A percentile compares a stretch with the other conserved stretches of the same genome.
phyloP scores from a whole-genome alignment of 1,139 yeast genomes.

The Insectozyma bohioensis region DNA sequence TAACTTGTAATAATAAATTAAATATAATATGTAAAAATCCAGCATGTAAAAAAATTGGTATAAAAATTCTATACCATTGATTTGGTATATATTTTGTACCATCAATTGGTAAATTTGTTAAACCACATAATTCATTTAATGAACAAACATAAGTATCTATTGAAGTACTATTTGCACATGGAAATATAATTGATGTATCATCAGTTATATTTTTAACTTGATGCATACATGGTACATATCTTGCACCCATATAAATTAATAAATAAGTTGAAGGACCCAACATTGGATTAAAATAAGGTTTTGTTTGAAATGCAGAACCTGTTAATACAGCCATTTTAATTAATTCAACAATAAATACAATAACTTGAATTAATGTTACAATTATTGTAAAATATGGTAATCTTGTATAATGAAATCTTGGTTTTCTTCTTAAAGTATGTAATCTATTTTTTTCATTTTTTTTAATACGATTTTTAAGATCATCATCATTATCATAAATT shows the following conservation, averaged over 20 bases:
- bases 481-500: conserved; percentile 6
- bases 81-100: conserved; percentile 41
- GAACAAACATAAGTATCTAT: conserved; percentile 55
- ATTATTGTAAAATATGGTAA: conserved; percentile 49
- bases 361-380: conserved; percentile 51
- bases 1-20: conserved; percentile 60
- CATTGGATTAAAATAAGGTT: conserved; percentile 79
- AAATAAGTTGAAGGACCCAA: conserved; percentile 74
- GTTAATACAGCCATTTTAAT: conserved; percentile 58
- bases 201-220: conserved; percentile 51
- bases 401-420: conserved; percentile 45
- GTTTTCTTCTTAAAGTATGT: conserved; percentile 28
- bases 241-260: conserved; percentile 67
- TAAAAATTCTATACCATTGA: conserved; percentile 71
- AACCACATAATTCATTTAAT: conserved; percentile 61
- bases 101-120: conserved; percentile 44
- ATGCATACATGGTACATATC: conserved; percentile 75
- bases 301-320: conserved; percentile 66
- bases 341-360: conserved; percentile 69
- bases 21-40: conserved; percentile 70
- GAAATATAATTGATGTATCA: conserved; percentile 48
- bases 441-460: conserved; percentile 28
- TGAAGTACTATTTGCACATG: conserved; percentile 71
- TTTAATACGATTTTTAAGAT: conserved; percentile 17
- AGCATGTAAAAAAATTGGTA: conserved; percentile 76